Evolutionary conservation across 116 monocot species (phyloP).

Genomic region (Cymodocea nodosa): DNA sequence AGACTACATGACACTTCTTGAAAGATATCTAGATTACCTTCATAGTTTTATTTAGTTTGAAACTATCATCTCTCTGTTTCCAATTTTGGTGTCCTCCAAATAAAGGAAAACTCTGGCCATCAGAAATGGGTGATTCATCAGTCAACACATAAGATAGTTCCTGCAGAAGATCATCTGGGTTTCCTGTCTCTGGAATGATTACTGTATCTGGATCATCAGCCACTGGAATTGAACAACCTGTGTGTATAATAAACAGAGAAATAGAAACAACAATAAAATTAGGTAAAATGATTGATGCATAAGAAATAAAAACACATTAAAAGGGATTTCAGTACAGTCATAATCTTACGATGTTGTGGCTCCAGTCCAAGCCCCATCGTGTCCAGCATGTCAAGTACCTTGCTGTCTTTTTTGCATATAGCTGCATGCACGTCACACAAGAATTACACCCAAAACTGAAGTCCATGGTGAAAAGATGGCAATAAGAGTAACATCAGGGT

Average conservation of each 20-base stretch:
- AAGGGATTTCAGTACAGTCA: neutral
- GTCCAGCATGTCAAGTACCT: conserved; percentile 58
- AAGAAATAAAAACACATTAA: neutral
- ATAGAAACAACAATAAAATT: conserved; percentile 4
- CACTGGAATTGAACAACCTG: conserved; percentile 83
- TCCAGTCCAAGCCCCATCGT: conserved; percentile 40
- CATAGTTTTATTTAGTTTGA: conserved; percentile 72
- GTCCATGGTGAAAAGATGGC: neutral
- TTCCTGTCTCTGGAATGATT: conserved; percentile 54
- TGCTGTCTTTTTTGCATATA: conserved; percentile 65
- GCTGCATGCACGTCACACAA: conserved; percentile 27
- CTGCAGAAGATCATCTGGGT: conserved; percentile 39
- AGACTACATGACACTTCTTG: neutral
- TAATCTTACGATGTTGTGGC: conserved; percentile 66
- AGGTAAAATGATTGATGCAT: neutral
- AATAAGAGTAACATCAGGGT: neutral
- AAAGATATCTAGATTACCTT: conserved; percentile 34
- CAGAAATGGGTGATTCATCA: conserved; percentile 20
- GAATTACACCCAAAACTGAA: neutral
- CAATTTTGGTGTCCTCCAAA: conserved; percentile 96
- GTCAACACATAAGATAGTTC: conserved; percentile 39
- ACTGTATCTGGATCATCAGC: conserved; percentile 66
- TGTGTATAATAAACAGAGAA: neutral
- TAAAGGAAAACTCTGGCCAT: conserved; percentile 25
- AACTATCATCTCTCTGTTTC: conserved; percentile 81